These are phyloP conservation scores for Auxenochlorella protothecoides DNA, from an alignment of 139 green algal species.

Conservation along the genomic window DNA sequence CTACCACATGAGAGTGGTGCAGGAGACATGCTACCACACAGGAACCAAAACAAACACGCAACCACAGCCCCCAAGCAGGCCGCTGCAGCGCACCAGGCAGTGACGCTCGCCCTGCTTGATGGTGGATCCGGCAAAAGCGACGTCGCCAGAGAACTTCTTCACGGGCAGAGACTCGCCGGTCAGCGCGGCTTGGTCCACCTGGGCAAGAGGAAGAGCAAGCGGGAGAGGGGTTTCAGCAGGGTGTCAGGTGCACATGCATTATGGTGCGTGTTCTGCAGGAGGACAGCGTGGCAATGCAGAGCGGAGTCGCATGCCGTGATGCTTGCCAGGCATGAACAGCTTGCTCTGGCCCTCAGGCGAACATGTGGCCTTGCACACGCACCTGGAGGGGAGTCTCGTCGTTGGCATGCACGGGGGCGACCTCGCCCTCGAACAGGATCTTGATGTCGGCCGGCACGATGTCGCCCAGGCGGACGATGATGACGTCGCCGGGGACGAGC, in stretches of 20 bases:
- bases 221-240: not conserved
- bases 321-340: too few species aligned
- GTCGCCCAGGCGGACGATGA: slow-evolving; percentile 68
- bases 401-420: slow-evolving; percentile 13
- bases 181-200: slow-evolving; percentile 74
- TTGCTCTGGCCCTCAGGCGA: not conserved
- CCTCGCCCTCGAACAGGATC: slow-evolving; percentile 47
- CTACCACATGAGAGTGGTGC: too few species aligned
- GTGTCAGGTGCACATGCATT: too few species aligned
- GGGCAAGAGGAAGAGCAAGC: not conserved
- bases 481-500: slow-evolving; percentile 69
- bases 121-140: slow-evolving; percentile 68
- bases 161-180: slow-evolving; percentile 80
- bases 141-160: slow-evolving; percentile 70
- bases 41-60: too few species aligned
- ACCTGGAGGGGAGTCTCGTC: slow-evolving; percentile 61
- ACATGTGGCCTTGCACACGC: not conserved
- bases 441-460: slow-evolving; percentile 82
- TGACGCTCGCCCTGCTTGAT: slow-evolving; percentile 81
- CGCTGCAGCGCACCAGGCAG: slow-evolving; percentile 32
- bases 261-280: too few species aligned
- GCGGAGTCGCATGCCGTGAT: not conserved
- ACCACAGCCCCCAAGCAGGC: too few species aligned
- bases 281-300: too few species aligned
- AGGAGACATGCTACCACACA: too few species aligned